Conservation (phyloP, 2,329 filamentous ascomycete genomes). For the Curvularia eragrostidis region DNA sequence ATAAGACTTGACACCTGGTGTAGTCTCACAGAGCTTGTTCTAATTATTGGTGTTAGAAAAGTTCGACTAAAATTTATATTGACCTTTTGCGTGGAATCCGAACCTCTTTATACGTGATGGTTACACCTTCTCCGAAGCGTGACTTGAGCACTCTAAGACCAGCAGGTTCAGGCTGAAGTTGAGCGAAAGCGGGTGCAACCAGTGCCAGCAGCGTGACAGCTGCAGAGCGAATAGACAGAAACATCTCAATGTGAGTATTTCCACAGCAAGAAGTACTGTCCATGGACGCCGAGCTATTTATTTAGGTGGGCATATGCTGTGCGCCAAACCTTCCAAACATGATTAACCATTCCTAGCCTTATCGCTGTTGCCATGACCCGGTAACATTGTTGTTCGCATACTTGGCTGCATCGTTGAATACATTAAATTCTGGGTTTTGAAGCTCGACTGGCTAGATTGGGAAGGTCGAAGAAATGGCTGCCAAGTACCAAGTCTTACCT, state of each 20-base stretch:
- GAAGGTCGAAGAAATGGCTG: conserved; percentile 8
- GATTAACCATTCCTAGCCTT: conserved; percentile 2
- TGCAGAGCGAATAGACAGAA: conserved; percentile 3
- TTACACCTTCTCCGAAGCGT: conserved; percentile 30
- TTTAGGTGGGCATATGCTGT: conserved; percentile 4
- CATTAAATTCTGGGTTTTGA: conserved; percentile 1
- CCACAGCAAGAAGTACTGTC: not conserved
- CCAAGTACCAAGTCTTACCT: conserved; percentile 11
- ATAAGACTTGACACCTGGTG: conserved; percentile 60
- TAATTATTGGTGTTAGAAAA: conserved; percentile 8
- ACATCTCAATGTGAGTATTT: conserved; percentile 11
- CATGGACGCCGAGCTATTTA: not conserved
- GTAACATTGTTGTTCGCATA: not conserved
- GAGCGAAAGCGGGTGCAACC: conserved; percentile 16
- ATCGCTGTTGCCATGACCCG: conserved; percentile 2
- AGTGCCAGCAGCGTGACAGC: conserved; percentile 15
- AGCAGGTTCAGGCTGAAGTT: conserved; percentile 21
- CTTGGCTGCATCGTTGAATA: conserved; percentile 10
- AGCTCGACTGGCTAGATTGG: conserved; percentile 6
- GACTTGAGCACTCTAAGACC: conserved; percentile 28
- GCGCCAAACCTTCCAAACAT: conserved; percentile 10
- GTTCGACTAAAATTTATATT: not conserved
- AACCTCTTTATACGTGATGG: conserved; percentile 38
- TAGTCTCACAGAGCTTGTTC: conserved; percentile 60
- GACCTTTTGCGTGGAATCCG: not conserved